These are phyloP conservation scores for Rhodotorula glutinis DNA, from an alignment of 1,284 basidiomycete genomes.

Conservation along the genomic window DNA sequence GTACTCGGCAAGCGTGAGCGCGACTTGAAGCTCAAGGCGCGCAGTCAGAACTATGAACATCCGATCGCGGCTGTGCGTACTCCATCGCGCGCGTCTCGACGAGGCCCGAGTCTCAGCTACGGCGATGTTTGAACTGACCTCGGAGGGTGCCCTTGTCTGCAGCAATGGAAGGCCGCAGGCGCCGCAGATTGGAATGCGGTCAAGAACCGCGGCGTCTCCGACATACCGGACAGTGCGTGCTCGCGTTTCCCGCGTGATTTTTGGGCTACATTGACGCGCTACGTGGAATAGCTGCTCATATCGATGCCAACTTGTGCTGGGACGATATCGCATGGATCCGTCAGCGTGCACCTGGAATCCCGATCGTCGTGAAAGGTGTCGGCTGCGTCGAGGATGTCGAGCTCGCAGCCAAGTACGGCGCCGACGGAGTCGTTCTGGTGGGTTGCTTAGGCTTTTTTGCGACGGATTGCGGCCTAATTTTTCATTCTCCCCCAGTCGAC, in stretches of 20 bases:
- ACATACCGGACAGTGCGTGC: conserved; percentile 13
- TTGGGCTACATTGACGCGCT: background rate
- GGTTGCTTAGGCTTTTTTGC: no score
- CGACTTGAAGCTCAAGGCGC: conserved; percentile 24
- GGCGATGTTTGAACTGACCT: no score
- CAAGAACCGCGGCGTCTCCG: conserved; percentile 8
- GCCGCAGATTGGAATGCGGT: background rate
- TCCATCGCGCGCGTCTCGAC: no score
- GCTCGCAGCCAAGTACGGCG: conserved; percentile 56
- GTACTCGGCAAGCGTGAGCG: conserved; percentile 50
- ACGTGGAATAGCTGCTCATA: conserved; percentile 5
- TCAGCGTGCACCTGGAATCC: conserved; percentile 48
- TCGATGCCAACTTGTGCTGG: conserved; percentile 21
- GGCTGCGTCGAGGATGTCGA: conserved; percentile 64
- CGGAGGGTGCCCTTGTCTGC: no score
- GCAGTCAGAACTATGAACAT: conserved; percentile 17
- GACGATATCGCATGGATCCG: conserved; percentile 52
- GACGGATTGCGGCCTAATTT: no score
- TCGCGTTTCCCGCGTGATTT: no score
- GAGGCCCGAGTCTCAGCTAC: no score
- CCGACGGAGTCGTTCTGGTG: conserved; percentile 49
- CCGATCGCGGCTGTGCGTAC: conserved; percentile 13
- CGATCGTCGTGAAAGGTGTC: conserved; percentile 53
- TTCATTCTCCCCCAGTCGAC: conserved; percentile 5
- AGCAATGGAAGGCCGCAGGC: conserved; percentile 24